Percentiles rank a stretch among this genome's conserved stretches.
Conservation (phyloP, 2,329 filamentous ascomycete species). For the Emergomyces orientalis region DNA sequence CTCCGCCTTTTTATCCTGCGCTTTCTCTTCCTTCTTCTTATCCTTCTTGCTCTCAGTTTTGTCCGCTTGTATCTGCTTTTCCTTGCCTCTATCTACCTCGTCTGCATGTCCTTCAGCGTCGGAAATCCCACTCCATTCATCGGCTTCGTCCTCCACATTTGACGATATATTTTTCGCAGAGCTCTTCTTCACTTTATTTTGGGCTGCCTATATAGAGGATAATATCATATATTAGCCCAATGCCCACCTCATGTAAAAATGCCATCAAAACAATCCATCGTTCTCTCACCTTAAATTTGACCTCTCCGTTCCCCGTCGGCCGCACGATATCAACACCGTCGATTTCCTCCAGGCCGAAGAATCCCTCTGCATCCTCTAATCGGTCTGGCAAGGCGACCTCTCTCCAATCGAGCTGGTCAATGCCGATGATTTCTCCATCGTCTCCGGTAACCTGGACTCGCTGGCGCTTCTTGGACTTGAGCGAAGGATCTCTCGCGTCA, state of each 20-base stretch:
- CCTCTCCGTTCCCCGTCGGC: conserved; percentile 43
- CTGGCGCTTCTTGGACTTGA: conserved; percentile 30
- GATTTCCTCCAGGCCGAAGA: conserved; percentile 84
- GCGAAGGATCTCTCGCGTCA: neutral
- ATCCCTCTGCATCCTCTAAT: conserved; percentile 83
- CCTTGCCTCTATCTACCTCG: conserved; percentile 15
- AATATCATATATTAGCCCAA: conserved; percentile 2
- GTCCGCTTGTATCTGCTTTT: conserved; percentile 14
- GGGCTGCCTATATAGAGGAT: conserved; percentile 23
- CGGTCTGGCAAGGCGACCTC: conserved; percentile 62
- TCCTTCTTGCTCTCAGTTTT: conserved; percentile 24
- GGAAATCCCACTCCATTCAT: conserved; percentile 59
- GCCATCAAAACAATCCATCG: neutral
- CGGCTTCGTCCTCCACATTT: conserved; percentile 31
- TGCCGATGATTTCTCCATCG: conserved; percentile 24
- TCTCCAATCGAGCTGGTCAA: conserved; percentile 53
- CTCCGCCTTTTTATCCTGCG: conserved; percentile 24
- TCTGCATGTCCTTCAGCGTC: conserved; percentile 35
- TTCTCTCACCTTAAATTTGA: conserved; percentile 34
- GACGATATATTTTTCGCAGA: conserved; percentile 5
- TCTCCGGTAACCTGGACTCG: conserved; percentile 21
- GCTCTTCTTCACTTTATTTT: conserved; percentile 25
- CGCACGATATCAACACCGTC: conserved; percentile 80
- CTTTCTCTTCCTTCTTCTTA: conserved; percentile 20
- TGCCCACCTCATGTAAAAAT: neutral